Base-by-base conservation (phyloP, 192 early-diverging fungal genomes). In the Podila verticillata region DNA sequence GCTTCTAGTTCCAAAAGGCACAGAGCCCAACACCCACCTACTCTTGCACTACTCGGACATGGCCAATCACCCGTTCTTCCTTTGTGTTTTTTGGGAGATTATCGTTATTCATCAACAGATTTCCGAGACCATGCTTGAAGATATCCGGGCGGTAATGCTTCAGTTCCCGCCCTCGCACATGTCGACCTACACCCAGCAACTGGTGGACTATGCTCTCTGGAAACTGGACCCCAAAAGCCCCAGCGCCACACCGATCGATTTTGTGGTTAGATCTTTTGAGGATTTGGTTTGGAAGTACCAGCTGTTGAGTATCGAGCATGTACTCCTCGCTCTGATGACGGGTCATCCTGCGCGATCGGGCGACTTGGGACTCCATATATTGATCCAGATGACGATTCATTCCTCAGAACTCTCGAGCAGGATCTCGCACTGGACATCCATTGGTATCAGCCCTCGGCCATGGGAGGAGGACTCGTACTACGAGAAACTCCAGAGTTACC, bases 401-500 rank as follows among this genome's bases (percentile, higher is more conserved):
- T 88, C 57, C 75, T 87, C 68, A 35, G 86, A 70, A 81, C 82
- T 72, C 68, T 92, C 39, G 80, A 88, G 70, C 61, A 87, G 93
- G 7, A 87, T 93, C 29, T 67, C 75, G 49, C 88, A 90, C 65
- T 95, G 92, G 89, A 89, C 87, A 26, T 81, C 85, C 0, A 84
- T 92, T 60, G 82, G 86, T 12, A 91, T 95, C 68, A 86, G 81
- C 58, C 86, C 86, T 57, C 82, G 91, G 10, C 89, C 90, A 56
- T 95, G 93, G 93, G 84, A 87, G 20, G 93, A 95, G 75, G 86
- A 89, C 71, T 82, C 84, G n/a, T 88, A 89, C 32, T 87, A 90
- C 77, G 82, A 85, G 47, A 93, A 93, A 63, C 72, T 93, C 28
- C 82, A 84, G 57, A 80, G 80, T 30, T 95, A 92, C 63, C 68